Evolutionary conservation across 164 flowering plant genomes (phyloP), one percentile per base, ranked within the genome.

Genomic region (Umbellularia californica): DNA sequence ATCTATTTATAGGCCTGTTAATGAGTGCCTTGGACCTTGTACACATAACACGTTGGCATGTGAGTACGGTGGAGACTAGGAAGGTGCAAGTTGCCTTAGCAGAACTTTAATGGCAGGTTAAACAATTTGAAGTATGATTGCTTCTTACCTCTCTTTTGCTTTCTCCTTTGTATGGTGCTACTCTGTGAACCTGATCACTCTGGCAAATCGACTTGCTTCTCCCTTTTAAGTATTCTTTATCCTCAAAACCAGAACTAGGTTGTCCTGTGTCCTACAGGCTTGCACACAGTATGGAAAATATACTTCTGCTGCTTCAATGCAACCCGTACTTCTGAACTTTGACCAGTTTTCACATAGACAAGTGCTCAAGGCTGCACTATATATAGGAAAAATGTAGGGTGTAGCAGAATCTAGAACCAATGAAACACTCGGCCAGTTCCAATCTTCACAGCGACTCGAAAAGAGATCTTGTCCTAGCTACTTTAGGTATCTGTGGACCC

Each of bases 381-480:
- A 90, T 76, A 88, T 52, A 65, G 71, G 64, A 77, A 74, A 72
- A 69, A 20, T 47, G 35, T 64, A 67, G 66, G 78, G 68, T 65
- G 69, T 74, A 68, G 90, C 62, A 80, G 95, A 87, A 90, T 91
- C 91, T 88, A 74, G 80, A 76, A 75, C 74, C 73, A 64, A 76
- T 64, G 71, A 72, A 81, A 79, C 66, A 78, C 79, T 73, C 65
- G 76, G 77, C 79, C 81, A 86, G 80, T 85, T 89, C 82, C 86
- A 82, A 87, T 91, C 86, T 88, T 84, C 89, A 77, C 81, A 86
- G 87, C 72, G 87, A 88, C 89, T 83, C 19, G 33, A 80, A 87
- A 86, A 82, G 87, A 87, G 89, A 88, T 85, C 78, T 84, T 81
- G 85, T 86, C 87, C 84, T 83, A 76, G 76, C 80, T 80, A 74